Conservation (phyloP, 768 basidiomycete species). For the Mycena maculata region DNA sequence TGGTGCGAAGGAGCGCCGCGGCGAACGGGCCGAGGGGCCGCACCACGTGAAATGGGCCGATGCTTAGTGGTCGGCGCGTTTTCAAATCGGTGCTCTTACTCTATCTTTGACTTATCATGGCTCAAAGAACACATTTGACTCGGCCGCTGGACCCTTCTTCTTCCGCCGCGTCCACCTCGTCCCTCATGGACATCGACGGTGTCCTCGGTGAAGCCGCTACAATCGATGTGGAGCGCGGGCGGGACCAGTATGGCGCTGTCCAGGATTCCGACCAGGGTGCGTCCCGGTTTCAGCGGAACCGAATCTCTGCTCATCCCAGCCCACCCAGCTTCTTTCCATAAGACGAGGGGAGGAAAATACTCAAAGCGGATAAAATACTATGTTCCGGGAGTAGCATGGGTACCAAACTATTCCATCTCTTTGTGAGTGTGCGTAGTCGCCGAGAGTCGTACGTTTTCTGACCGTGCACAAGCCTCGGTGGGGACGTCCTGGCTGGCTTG, state of each 20-base stretch:
- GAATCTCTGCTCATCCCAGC: not conserved
- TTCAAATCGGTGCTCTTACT: no score
- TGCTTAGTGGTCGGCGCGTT: no score
- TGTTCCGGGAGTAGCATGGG: conserved; percentile 82
- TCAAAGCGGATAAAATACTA: conserved; percentile 75
- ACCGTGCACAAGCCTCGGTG: conserved; percentile 57
- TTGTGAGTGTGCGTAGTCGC: conserved; percentile 57
- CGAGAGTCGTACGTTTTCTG: not conserved
- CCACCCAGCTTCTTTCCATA: conserved; percentile 31
- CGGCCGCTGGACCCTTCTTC: conserved; percentile 26
- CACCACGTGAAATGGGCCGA: no score
- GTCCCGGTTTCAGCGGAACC: not conserved
- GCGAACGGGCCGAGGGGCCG: no score
- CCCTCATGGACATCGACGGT: conserved; percentile 52
- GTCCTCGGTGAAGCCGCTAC: conserved; percentile 28
- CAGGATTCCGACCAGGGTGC: conserved; percentile 32
- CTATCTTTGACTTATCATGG: conserved; percentile 16
- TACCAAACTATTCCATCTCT: conserved; percentile 78
- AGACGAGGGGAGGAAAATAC: conserved; percentile 45
- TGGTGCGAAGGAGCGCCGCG: no score
- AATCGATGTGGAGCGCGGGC: conserved; percentile 32
- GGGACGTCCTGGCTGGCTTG: conserved; percentile 86
- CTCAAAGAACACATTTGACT: conserved; percentile 13
- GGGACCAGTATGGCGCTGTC: conserved; percentile 18
- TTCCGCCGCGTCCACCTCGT: conserved; percentile 29